These are phyloP conservation scores for Alternaria conjuncta DNA, from an alignment of 2,329 filamentous ascomycete genomes.

Conservation along the genomic window DNA sequence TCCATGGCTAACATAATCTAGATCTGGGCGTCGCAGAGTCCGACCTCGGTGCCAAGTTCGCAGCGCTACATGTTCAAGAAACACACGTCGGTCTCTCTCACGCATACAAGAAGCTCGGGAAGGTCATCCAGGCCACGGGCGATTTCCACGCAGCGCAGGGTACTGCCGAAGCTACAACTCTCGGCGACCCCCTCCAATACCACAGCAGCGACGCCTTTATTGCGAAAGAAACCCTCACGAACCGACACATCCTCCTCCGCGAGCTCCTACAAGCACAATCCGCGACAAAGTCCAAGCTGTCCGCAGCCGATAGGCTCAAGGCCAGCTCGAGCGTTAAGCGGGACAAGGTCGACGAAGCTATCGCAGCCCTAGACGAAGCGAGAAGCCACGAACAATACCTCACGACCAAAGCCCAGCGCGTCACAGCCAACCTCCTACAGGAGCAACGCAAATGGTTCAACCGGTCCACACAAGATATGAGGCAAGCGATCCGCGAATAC, in stretches of 20 bases:
- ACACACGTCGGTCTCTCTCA: constrained; percentile 85
- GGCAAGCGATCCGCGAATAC: constrained; percentile 85
- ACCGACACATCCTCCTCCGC: constrained; percentile 93
- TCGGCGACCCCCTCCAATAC: constrained; percentile 92
- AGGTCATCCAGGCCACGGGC: constrained; percentile 88
- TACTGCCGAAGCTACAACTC: constrained; percentile 92
- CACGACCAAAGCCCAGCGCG: constrained; percentile 82
- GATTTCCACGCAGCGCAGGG: constrained; percentile 97
- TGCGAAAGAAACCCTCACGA: constrained; percentile 97
- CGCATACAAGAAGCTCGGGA: constrained; percentile 93
- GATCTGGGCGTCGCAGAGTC: constrained; percentile 90
- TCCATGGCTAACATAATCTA: constrained; percentile 52
- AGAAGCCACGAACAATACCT: constrained; percentile 81
- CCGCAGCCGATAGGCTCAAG: constrained; percentile 87
- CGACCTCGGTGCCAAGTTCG: constrained; percentile 90
- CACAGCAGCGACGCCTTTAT: constrained; percentile 96
- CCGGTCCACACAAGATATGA: constrained; percentile 82
- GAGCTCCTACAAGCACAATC: constrained; percentile 93
- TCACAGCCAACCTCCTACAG: constrained; percentile 85
- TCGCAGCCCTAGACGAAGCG: constrained; percentile 86
- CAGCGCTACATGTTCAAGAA: constrained; percentile 86
- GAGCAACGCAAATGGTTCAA: constrained; percentile 93
- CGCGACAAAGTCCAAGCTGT: constrained; percentile 78
- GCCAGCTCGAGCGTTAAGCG: constrained; percentile 83
- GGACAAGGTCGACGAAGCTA: constrained; percentile 98